Percentiles rank a stretch among this genome's conserved stretches.
Conservation (phyloP, 257 asterid species). For the Mitragyna speciosa region DNA sequence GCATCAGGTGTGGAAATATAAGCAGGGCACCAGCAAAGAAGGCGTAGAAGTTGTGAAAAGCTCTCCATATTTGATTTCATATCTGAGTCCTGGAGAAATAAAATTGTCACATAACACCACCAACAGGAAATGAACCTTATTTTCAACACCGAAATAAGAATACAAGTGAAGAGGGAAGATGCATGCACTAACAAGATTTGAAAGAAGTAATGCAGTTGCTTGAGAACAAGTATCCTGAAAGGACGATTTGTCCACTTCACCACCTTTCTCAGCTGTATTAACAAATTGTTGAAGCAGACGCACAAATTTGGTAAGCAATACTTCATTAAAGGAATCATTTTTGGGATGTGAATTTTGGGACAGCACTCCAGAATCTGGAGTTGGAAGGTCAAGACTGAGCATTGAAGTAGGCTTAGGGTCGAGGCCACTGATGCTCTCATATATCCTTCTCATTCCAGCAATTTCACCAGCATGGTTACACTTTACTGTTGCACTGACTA, state of each 20-base stretch:
- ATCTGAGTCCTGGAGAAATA: slow-evolving; percentile 68
- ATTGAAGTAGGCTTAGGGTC: slow-evolving; percentile 31
- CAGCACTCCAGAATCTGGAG: slow-evolving; percentile 33
- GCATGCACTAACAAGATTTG: slow-evolving; percentile 58
- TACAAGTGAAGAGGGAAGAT: slow-evolving; percentile 5
- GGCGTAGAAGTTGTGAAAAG: slow-evolving; percentile 96
- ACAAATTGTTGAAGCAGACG: slow-evolving; percentile 86
- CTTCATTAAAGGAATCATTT: slow-evolving; percentile 71
- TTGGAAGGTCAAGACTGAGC: slow-evolving; percentile 54
- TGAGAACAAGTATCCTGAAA: slow-evolving; percentile 94
- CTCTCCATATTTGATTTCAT: slow-evolving; percentile 67
- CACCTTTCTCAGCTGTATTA: slow-evolving; percentile 83
- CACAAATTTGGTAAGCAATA: slow-evolving; percentile 69
- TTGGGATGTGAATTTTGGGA: slow-evolving; percentile 49
- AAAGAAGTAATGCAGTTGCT: slow-evolving; percentile 96
- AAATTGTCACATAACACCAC: slow-evolving; percentile 21
- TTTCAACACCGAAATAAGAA: slow-evolving; percentile 16
- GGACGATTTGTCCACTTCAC: slow-evolving; percentile 75
- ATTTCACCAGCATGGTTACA: slow-evolving; percentile 99
- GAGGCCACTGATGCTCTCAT: slow-evolving; percentile 80
- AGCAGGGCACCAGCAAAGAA: slow-evolving; percentile 99
- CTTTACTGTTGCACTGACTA: slow-evolving; percentile 93
- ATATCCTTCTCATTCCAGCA: slow-evolving; percentile 96
- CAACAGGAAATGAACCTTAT: slow-evolving; percentile 3
- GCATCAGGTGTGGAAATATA: slow-evolving; percentile 92